Evolutionary conservation across 2,329 filamentous ascomycete species (phyloP), one percentile per base, ranked within the genome.

Genomic region (Xylaria sp.): DNA sequence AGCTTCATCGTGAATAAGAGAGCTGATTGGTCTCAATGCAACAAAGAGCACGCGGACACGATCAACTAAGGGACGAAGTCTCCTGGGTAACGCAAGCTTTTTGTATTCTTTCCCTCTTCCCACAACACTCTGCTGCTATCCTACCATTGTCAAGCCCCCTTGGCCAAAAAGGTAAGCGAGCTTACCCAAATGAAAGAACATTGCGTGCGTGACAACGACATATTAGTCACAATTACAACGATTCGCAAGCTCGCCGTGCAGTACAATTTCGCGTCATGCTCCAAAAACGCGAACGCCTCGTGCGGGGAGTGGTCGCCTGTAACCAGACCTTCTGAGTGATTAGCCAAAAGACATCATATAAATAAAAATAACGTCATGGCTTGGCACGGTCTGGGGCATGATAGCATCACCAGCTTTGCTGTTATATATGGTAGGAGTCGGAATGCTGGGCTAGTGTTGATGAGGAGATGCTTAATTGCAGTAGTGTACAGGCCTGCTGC

Each of bases 301-400:
- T 71, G 73, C 67, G 72, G 72, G 72, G 72, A 61, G 63, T 27
- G 63, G 17, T 61, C 42, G 60, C 72, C 65, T 73, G 67, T 67
- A 63, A 68, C 50, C 57, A 67, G 71, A 63, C 69, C 66, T 58
- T 29, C 44, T 53, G 64, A 27, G 17, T 20, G 56, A 65, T 64
- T 62, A 62, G 51, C 63, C 53, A 65, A 71, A 75, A 68, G 31
- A 55, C 73, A 74, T 69, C 73, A 75, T 75, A 72, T 45, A 71
- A 70, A 72, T 71, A 62, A 69, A 74, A 75, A 75, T 76, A 75
- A 74, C 73, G 74, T 61, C 73, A 76, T 76, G 63, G 65, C 74
- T 76, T 76, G 74, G 74, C 74, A 60, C 54, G 27, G 51, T 66
- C 55, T 45, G 39, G 61, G 58, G 61, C 59, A 59, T 53, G 64